Evolutionary conservation across 2,329 filamentous ascomycete genomes (phyloP), one percentile per base, ranked within the genome.

Genomic region (Phymatotrichopsis omnivora): DNA sequence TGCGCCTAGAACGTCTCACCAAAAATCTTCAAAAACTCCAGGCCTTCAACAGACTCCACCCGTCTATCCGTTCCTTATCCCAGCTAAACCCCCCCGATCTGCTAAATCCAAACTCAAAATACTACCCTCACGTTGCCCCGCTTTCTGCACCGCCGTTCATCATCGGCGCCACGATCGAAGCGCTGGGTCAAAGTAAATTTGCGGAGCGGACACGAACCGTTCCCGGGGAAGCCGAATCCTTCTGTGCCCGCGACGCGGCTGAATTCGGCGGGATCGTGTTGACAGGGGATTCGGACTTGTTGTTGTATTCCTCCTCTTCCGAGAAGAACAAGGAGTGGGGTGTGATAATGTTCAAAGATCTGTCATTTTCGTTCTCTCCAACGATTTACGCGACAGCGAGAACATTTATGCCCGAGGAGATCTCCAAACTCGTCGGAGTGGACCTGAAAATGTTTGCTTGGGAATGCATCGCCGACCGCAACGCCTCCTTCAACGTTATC

Each of bases 221-320:
- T 0, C 78, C 85, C 0, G 86, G 83, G 0, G 89, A 96, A 64
- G 89, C 89, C 1, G 89, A 96, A 60, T 64, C 70, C 19, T 91
- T 76, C 64, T 94, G 86, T 61, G 85, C 85, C 3, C 64, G 70
- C 11, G 69, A 77, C 42, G 70, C 83, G 5, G 68, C 68, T n/a
- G 52, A 65, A 2, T 60, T 68, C 23, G 68, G 71, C 2, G 75
- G 74, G 0, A 66, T 68, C 2, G 71, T 85, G 11, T 64, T 95
- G 5, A 93, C 85, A 0, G 79, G 77, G n/a, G 89, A 96, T 58
- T 93, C 86, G 0, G 89, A 96, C 59, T 69, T 95, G 7, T 67
- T 93, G 0, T 70, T 89, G 0, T 79, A 87, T 60, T 72, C 85
- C 47, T 69, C 89, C 7, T 80, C 78, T 0, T 37, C 60, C 0